Conservation (phyloP, 306 rosid species). For the Sindora glabra region DNA sequence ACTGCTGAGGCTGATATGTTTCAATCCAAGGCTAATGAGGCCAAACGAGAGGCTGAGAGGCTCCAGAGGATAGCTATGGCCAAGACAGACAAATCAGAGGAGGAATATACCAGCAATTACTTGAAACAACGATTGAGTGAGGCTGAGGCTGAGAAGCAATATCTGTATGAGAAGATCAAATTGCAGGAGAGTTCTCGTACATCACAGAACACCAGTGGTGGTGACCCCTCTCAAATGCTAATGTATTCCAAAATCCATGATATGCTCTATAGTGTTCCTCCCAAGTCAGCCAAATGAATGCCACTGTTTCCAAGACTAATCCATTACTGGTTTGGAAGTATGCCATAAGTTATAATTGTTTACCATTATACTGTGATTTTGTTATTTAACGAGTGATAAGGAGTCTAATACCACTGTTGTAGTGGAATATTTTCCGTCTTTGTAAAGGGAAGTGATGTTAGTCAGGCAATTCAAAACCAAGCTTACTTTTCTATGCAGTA, state of each 20-base stretch:
- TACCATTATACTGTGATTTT: not conserved
- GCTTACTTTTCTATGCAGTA: constrained; percentile 10
- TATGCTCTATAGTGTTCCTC: constrained; percentile 53
- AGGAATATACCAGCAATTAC: constrained; percentile 86
- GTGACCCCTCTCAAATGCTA: constrained; percentile 73
- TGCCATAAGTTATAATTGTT: constrained; percentile 13
- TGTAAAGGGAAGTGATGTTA: constrained; percentile 10
- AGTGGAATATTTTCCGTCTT: constrained; percentile 5
- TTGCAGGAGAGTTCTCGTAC: constrained; percentile 85
- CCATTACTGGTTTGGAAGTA: constrained; percentile 30
- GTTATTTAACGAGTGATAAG: constrained; percentile 14
- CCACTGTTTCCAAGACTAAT: constrained; percentile 54
- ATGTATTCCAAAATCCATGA: constrained; percentile 80
- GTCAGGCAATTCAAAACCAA: constrained; percentile 12
- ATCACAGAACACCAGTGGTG: constrained; percentile 60
- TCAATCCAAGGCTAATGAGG: constrained; percentile 89
- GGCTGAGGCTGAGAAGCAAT: constrained; percentile 97
- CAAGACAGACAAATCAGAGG: constrained; percentile 92
- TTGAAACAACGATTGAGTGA: constrained; percentile 79
- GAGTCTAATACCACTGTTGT: constrained; percentile 23
- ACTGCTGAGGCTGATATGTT: constrained; percentile 97
- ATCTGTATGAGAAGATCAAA: constrained; percentile 90
- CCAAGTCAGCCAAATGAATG: constrained; percentile 63
- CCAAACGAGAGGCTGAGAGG: constrained; percentile 89
- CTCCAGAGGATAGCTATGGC: constrained; percentile 91